Base-by-base conservation (phyloP, 23 red algal species). In the Gracilariopsis chorda region DNA sequence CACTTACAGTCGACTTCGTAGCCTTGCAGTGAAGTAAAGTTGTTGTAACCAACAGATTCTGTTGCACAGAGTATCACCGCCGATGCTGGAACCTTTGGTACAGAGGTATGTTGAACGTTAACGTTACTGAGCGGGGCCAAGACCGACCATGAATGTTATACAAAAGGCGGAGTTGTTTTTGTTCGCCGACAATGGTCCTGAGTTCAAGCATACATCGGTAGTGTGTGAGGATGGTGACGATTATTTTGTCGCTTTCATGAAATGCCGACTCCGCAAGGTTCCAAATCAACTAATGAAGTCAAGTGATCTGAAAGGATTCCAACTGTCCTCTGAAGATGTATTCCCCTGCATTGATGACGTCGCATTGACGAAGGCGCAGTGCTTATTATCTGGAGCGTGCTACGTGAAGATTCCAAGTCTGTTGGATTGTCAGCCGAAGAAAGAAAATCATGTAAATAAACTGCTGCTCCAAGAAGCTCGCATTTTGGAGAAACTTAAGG, bases 391-490 rank as follows among this genome's bases (percentile, higher is more conserved):
- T 10, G 2, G 3, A 4, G 5, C 4, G 40, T 82, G 49, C 49
- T 60, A 82, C 58, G 5, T 29, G 2, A 82, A 82, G 21, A 2
- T 3, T 14, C 77, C n/a, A 9, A 60, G 47, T 30, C 5, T 82
- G 7, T 49, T 82, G 37, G 16, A 2, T 8, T 58, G 2, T 82
- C 21, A 51, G 2, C 48, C 51, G 4, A 23, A 17, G 4, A 23
- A 17, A 3, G 35, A 4, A 7, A 23, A 82, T 28, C 23, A 2
- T 24, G 28, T n/a, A 4, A 82, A n/a, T 9, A 59, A 55, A 23
- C 47, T 82, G 3, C 14, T 82, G 70, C 70, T 77, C 23, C 77
- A 59, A 33, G 77, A 82, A 60, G 49, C 49, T 3, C 48, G 52
- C 48, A 29, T 82, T 33, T 19, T 55, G 48, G 77, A 82, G 27